Conservation (phyloP, 2,329 filamentous ascomycete genomes). For the Aspergillus fischeri region DNA sequence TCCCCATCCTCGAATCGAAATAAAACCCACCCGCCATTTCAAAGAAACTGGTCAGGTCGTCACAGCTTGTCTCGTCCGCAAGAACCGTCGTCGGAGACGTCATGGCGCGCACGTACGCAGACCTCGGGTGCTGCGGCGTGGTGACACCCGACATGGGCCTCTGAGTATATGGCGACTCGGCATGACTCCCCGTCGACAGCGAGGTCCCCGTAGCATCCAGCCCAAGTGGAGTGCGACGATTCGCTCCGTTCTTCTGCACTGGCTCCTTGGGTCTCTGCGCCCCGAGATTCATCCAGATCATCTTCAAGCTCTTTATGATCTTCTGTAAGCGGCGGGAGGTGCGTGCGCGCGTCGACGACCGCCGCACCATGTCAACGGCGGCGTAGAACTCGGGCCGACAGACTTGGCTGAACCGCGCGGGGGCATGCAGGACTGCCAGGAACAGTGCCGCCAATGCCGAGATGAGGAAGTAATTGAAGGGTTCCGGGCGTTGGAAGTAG, state of each 20-base stretch:
- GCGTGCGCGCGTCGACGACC: constrained; percentile 53
- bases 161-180: constrained; percentile 2
- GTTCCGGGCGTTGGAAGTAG: constrained; percentile 37
- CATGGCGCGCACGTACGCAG: constrained; percentile 11
- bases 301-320: constrained; percentile 55
- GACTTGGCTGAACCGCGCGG: constrained; percentile 37
- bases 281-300: constrained; percentile 51
- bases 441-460: constrained; percentile 40
- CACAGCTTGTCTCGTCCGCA: constrained; percentile 24
- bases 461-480: constrained; percentile 42
- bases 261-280: constrained; percentile 1
- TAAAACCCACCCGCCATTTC: constrained; percentile 53
- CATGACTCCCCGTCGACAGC: not conserved
- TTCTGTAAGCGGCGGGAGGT: constrained; percentile 57
- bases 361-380: constrained; percentile 57
- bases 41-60: constrained; percentile 58
- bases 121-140: constrained; percentile 10
- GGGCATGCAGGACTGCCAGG: constrained; percentile 45
- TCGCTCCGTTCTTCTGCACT: not conserved
- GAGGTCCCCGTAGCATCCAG: not conserved
- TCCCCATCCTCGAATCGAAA: constrained; percentile 19
- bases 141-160: constrained; percentile 4
- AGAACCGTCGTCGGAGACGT: constrained; percentile 1
- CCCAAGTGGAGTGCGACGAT: not conserved
- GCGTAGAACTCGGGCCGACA: constrained; percentile 46